These are phyloP conservation scores for Astragalus glycyphyllos DNA, from an alignment of 306 rosid genomes.

Conservation along the genomic window DNA sequence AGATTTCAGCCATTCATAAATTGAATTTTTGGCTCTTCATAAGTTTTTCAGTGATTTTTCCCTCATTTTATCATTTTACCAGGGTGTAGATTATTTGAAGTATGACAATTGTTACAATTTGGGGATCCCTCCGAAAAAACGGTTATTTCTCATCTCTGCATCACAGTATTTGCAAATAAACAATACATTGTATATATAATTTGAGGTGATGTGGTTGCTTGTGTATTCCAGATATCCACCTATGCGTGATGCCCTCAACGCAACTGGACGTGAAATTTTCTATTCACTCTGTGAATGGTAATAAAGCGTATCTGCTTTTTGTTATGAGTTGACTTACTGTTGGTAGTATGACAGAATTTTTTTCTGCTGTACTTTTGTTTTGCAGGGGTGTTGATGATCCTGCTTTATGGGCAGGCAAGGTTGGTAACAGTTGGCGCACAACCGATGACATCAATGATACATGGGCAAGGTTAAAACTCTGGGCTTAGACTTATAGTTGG, in stretches of 20 bases:
- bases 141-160: slow-evolving; percentile 60
- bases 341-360: slow-evolving; percentile 22
- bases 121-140: slow-evolving; percentile 75
- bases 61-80: slow-evolving; percentile 36
- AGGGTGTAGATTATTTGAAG: slow-evolving; percentile 94
- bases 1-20: slow-evolving; percentile 25
- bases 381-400: slow-evolving; percentile 92
- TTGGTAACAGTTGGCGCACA: slow-evolving; percentile 99
- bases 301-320: slow-evolving; percentile 37
- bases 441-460: slow-evolving; percentile 88
- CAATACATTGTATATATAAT: slow-evolving; percentile 24
- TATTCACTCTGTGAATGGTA: slow-evolving; percentile 95
- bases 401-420: slow-evolving; percentile 89
- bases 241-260: slow-evolving; percentile 90
- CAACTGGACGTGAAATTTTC: slow-evolving; percentile 69
- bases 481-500: slow-evolving; percentile 23
- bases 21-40: slow-evolving; percentile 19
- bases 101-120: slow-evolving; percentile 94
- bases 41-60: neutral
- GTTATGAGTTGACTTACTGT: slow-evolving; percentile 31
- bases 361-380: slow-evolving; percentile 25
- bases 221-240: slow-evolving; percentile 83
- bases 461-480: slow-evolving; percentile 85
- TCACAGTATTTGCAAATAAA: slow-evolving; percentile 28
- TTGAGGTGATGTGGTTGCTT: slow-evolving; percentile 47